Percentiles rank a stretch among this genome's conserved stretches.
These are phyloP conservation scores for Beauveria varroae DNA, from an alignment of 2,329 filamentous ascomycete genomes.

Conservation along the genomic window DNA sequence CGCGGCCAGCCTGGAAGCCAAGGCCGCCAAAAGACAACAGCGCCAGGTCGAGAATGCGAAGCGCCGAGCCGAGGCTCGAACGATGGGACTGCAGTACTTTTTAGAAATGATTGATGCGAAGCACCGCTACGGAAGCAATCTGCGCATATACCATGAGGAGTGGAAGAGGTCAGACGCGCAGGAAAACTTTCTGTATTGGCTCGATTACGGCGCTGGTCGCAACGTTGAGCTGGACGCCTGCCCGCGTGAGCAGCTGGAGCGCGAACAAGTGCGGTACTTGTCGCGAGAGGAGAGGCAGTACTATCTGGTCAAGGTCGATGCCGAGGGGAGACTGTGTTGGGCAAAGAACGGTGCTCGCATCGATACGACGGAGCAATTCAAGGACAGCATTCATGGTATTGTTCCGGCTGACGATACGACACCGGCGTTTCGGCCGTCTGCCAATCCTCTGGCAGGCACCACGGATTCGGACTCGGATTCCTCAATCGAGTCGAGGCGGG, in stretches of 20 bases:
- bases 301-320: slow-evolving; percentile 72
- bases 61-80: slow-evolving; percentile 60
- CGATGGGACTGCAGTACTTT: slow-evolving; percentile 83
- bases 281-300: slow-evolving; percentile 72
- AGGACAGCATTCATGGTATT: slow-evolving; percentile 71
- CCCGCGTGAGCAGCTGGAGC: slow-evolving; percentile 65
- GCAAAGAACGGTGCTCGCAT: slow-evolving; percentile 74
- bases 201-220: slow-evolving; percentile 73
- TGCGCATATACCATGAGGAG: slow-evolving; percentile 72
- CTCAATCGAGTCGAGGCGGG: slow-evolving; percentile 39
- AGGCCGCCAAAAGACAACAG: slow-evolving; percentile 29
- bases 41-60: slow-evolving; percentile 44
- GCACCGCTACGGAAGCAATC: slow-evolving; percentile 79
- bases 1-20: slow-evolving; percentile 29
- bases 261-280: slow-evolving; percentile 76
- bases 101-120: slow-evolving; percentile 78
- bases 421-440: slow-evolving; percentile 38
- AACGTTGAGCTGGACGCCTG: slow-evolving; percentile 63
- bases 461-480: slow-evolving; percentile 29
- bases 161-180: slow-evolving; percentile 73
- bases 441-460: slow-evolving; percentile 13
- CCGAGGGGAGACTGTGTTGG: slow-evolving; percentile 72
- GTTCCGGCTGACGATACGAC: slow-evolving; percentile 54
- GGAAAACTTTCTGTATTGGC: slow-evolving; percentile 92
- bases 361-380: slow-evolving; percentile 67